A percentile compares a stretch with the other conserved stretches of the same genome.
Conservation (phyloP, 2,329 filamentous ascomycete species). For the Zymoseptoria pseudotritici region DNA sequence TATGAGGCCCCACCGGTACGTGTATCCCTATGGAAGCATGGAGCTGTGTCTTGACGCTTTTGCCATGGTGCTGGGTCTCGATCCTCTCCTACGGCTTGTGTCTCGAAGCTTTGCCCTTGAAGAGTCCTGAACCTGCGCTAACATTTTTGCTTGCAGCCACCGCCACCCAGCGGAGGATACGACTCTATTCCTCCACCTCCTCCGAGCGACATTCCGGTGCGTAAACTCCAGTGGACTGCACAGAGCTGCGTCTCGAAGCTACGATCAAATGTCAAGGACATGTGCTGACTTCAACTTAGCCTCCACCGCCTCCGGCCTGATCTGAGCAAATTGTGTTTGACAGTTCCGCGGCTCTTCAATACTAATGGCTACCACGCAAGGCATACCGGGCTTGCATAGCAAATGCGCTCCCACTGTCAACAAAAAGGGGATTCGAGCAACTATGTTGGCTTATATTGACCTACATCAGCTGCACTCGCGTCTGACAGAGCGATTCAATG, state of each 20-base stretch:
- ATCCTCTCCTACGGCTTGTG: no score
- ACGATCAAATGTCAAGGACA: no score
- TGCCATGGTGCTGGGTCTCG: no score
- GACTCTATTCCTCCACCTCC: slow-evolving; percentile 56
- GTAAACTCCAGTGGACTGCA: no score
- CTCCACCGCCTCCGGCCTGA: slow-evolving; percentile 50
- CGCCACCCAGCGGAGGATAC: slow-evolving; percentile 43
- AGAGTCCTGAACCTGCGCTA: no score
- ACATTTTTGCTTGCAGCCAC: slow-evolving; percentile 13
- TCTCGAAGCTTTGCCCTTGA: no score
- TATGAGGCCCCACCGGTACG: slow-evolving; percentile 28
- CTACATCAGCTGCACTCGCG: background rate
- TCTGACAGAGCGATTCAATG: background rate
- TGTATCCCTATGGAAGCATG: no score
- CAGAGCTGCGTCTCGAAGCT: no score
- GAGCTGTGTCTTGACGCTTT: no score
- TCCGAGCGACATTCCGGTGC: slow-evolving; percentile 49
- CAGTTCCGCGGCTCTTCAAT: background rate
- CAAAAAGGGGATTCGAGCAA: background rate
- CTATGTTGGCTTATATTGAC: background rate
- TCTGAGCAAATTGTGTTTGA: background rate
- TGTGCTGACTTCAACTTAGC: slow-evolving; percentile 20
- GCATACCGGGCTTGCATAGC: background rate
- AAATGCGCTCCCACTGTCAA: background rate
- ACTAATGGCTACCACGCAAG: background rate